These are phyloP conservation scores for Aspergillus sp. DNA, from an alignment of 2,329 filamentous ascomycete genomes.

Conservation along the genomic window DNA sequence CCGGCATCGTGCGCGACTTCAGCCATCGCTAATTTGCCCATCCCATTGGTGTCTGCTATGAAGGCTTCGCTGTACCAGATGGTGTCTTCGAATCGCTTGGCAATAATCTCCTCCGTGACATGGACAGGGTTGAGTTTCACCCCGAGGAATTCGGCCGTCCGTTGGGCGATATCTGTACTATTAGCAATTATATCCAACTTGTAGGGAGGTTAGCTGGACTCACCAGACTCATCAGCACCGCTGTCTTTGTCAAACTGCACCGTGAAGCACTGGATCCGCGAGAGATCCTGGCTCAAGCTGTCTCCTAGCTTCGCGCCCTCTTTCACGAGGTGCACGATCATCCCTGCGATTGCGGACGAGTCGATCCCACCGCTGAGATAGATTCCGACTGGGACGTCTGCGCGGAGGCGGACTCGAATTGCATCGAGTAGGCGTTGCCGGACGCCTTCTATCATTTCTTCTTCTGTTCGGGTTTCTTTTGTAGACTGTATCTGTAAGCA, in stretches of 20 bases:
- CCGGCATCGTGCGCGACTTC: slow-evolving; percentile 46
- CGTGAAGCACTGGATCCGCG: slow-evolving; percentile 49
- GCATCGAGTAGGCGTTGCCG: slow-evolving; percentile 52
- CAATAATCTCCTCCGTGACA: slow-evolving; percentile 47
- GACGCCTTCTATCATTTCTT: slow-evolving; percentile 54
- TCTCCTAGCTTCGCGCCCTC: slow-evolving; percentile 49
- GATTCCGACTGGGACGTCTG: slow-evolving; percentile 59
- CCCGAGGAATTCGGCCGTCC: slow-evolving; percentile 50
- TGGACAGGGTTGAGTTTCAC: slow-evolving; percentile 45
- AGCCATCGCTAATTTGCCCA: slow-evolving; percentile 53
- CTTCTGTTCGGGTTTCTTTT: slow-evolving; percentile 36
- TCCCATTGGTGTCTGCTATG: slow-evolving; percentile 52
- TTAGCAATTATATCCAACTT: background rate
- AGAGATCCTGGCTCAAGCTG: slow-evolving; percentile 33
- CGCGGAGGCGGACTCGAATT: slow-evolving; percentile 54
- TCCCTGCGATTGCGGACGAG: slow-evolving; percentile 58
- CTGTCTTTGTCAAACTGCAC: slow-evolving; percentile 52
- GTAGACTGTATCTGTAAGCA: background rate
- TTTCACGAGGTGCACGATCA: slow-evolving; percentile 52
- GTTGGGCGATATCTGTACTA: slow-evolving; percentile 40
- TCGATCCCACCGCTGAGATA: slow-evolving; percentile 60
- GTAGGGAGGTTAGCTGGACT: background rate
- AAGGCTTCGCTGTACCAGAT: slow-evolving; percentile 48
- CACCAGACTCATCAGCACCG: slow-evolving; percentile 52
- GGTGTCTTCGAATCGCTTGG: slow-evolving; percentile 44